A percentile compares a stretch with the other conserved stretches of the same genome.
phyloP scores from a whole-genome alignment of 2,329 filamentous ascomycete species.

The Fusarium sp. region DNA sequence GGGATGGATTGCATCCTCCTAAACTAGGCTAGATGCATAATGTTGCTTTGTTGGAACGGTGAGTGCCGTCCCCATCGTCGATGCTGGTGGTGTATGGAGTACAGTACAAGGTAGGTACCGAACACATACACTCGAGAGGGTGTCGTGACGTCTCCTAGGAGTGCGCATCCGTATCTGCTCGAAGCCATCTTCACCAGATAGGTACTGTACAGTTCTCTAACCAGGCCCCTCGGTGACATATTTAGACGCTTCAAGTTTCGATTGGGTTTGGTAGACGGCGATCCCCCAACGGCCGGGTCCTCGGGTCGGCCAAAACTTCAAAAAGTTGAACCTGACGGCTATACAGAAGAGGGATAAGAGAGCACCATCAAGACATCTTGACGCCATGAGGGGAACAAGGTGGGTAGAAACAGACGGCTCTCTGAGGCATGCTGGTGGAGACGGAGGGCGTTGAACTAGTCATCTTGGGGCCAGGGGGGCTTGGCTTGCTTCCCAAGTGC shows the following conservation, averaged over 20 bases:
- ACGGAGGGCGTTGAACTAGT: slow-evolving; percentile 33
- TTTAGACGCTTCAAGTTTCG: background rate
- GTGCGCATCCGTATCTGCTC: background rate
- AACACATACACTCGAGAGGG: background rate
- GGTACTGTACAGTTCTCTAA: background rate
- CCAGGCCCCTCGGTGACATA: background rate
- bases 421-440: slow-evolving; percentile 10
- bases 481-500: slow-evolving; percentile 16
- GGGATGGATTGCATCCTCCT: slow-evolving; percentile 3
- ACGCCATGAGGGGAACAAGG: slow-evolving; percentile 12
- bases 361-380: slow-evolving; percentile 17
- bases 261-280: slow-evolving; percentile 1
- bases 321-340: background rate
- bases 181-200: background rate
- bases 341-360: background rate
- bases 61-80: background rate
- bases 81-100: background rate
- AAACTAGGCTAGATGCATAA: slow-evolving; percentile 6
- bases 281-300: slow-evolving; percentile 26
- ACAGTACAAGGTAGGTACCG: background rate
- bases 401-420: background rate
- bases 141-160: background rate
- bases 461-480: background rate
- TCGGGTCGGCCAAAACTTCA: slow-evolving; percentile 16
- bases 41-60: slow-evolving; percentile 7